Conservation (phyloP, 352 stramenopile species). For the Pythium periplocum region DNA sequence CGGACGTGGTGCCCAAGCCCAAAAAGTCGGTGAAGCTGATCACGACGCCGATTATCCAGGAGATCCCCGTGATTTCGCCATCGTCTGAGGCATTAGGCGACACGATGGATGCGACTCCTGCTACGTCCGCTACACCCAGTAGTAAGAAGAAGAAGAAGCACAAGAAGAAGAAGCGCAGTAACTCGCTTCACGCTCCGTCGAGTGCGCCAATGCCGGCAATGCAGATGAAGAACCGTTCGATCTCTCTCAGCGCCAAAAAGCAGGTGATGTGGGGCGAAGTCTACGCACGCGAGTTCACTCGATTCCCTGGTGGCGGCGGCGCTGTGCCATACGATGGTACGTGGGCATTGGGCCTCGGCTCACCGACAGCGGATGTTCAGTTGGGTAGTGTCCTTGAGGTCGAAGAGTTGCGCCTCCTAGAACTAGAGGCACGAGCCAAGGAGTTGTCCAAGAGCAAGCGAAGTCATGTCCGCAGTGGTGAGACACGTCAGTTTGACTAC, state of each 20-base stretch:
- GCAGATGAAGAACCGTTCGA: slow-evolving; percentile 48
- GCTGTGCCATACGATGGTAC: slow-evolving; percentile 78
- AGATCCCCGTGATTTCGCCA: neutral
- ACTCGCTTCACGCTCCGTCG: slow-evolving; percentile 49
- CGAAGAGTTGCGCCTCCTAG: slow-evolving; percentile 41
- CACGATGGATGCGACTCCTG: neutral
- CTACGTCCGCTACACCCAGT: slow-evolving; percentile 3
- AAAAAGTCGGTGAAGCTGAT: slow-evolving; percentile 7
- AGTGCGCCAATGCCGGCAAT: slow-evolving; percentile 17
- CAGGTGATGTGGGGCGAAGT: slow-evolving; percentile 78
- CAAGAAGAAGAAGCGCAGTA: slow-evolving; percentile 73
- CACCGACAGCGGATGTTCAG: slow-evolving; percentile 50
- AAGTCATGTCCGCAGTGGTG: slow-evolving; percentile 42
- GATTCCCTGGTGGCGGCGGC: slow-evolving; percentile 70
- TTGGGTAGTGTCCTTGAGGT: slow-evolving; percentile 69
- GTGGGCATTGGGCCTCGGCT: slow-evolving; percentile 72
- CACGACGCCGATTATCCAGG: neutral
- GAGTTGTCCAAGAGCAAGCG: slow-evolving; percentile 60
- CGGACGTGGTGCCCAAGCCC: neutral
- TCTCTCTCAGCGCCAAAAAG: slow-evolving; percentile 56
- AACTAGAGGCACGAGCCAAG: slow-evolving; percentile 51
- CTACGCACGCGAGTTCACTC: slow-evolving; percentile 62
- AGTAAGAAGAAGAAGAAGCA: slow-evolving; percentile 36
- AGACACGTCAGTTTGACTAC: slow-evolving; percentile 84
- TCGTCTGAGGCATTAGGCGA: neutral